Conservation (phyloP, 2,329 filamentous ascomycete genomes). For the Botrytis elliptica region DNA sequence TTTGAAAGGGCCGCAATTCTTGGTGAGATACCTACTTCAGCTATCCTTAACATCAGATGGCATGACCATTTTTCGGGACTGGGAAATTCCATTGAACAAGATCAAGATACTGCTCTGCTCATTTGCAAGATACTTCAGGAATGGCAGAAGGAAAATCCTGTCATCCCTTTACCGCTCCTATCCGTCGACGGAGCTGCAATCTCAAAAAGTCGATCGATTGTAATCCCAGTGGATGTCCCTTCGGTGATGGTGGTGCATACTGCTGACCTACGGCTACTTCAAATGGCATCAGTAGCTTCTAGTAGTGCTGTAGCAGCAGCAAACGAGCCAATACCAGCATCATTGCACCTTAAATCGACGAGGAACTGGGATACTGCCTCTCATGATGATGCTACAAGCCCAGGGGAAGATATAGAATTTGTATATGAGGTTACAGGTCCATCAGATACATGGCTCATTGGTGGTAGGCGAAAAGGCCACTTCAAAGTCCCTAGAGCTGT, state of each 20-base stretch:
- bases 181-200: constrained; percentile 31
- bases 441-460: constrained; percentile 78
- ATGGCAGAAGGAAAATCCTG: constrained; percentile 33
- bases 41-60: constrained; percentile 50
- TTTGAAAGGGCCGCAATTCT: constrained; percentile 57
- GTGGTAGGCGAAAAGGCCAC: constrained; percentile 75
- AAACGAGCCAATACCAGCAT: constrained; percentile 65
- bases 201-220: constrained; percentile 61
- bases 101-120: constrained; percentile 33
- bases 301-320: constrained; percentile 48
- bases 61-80: constrained; percentile 51
- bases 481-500: constrained; percentile 60
- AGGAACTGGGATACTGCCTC: constrained; percentile 57
- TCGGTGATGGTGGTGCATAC: constrained; percentile 81
- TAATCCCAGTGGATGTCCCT: constrained; percentile 88
- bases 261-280: constrained; percentile 60
- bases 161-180: constrained; percentile 31
- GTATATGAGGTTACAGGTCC: constrained; percentile 78
- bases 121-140: constrained; percentile 32
- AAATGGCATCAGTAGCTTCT: constrained; percentile 40
- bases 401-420: constrained; percentile 61
- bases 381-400: constrained; percentile 25
- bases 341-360: constrained; percentile 62
- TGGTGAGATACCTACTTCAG: constrained; percentile 50
- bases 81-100: constrained; percentile 38